Base-by-base conservation (phyloP, 768 basidiomycete species). In the Ramaria sp. region DNA sequence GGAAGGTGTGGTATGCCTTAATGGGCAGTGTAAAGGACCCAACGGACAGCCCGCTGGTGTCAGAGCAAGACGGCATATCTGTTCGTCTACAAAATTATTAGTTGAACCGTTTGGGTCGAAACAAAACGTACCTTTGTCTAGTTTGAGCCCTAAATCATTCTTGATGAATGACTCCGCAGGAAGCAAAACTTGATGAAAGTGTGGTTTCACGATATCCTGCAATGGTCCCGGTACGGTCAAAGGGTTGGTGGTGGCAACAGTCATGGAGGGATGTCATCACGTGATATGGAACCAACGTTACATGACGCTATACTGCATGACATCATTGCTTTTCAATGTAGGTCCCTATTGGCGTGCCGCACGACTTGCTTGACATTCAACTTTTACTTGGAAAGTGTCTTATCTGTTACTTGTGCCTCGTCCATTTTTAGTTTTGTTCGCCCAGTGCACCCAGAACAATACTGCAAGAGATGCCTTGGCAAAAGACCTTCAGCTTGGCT, bases 161-260 rank as follows among this genome's bases (percentile, higher is more conserved):
- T 97, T 96, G 64, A 92, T 78, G 66, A 80, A 88, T 3, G 73
- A 65, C 67, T 97, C 94, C 56, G 87, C 83, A 43, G 81, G 74
- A 57, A 96, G 85, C 68, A 89, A 88, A 61, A 92, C 89, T 69
- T 97, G 94, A 70, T 96, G 92, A 67, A 96, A 94, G 65, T 95
- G 92, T 1, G 93, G 93, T 61, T 83, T 71, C 49, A 97, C 77
- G 59, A 91, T 73, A 69, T 91, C 88, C 54, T 67, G 64, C 46
- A 72, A 58, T 33, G 60, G 60, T 13, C 69, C 66, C 15, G 71
- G 71, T 48, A 63, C 66, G 51, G 63, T 62, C 33, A 72, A 66
- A 11, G 69, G 67, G 50, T 60, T 51, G 46, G 55, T 34, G n/a
- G 55, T 38, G 4, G 47, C 47, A 4, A 45, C 47, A 33, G 48